Evolutionary conservation across 2,329 filamentous ascomycete genomes (phyloP).

Genomic region (Scedosporium boydii): DNA sequence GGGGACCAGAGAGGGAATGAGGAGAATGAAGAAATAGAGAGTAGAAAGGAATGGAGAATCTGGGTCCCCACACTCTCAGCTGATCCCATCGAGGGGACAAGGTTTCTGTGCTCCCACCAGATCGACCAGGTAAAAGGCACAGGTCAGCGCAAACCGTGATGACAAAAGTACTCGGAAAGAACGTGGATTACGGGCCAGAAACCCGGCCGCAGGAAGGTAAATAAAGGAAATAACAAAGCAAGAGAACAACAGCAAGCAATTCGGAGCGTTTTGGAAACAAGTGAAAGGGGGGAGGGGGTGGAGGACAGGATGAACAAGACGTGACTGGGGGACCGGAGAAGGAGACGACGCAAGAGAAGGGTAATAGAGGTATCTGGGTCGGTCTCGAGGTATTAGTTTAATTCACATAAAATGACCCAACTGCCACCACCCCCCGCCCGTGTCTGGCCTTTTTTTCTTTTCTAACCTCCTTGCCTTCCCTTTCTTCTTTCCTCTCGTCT

Average conservation of each 20-base stretch:
- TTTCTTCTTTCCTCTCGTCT: constrained; percentile 3
- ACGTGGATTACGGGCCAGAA: neutral
- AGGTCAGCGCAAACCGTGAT: neutral
- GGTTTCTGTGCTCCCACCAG: neutral
- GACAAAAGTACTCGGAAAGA: neutral
- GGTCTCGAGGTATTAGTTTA: constrained; percentile 2
- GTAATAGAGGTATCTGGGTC: neutral
- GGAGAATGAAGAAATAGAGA: neutral
- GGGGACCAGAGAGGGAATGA: neutral
- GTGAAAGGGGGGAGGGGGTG: neutral
- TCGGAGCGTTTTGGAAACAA: neutral
- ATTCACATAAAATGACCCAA: constrained; percentile 18
- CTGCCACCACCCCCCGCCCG: constrained; percentile 21
- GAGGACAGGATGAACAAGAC: neutral
- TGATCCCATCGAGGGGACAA: neutral
- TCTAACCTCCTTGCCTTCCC: constrained; percentile 9
- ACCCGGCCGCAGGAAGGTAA: neutral
- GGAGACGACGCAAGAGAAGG: neutral
- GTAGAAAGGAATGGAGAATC: neutral
- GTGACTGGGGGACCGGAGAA: neutral
- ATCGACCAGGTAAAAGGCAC: neutral
- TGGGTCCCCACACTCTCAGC: constrained; percentile 3
- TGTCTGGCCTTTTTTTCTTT: constrained; percentile 14
- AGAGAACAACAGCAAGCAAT: neutral
- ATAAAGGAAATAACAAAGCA: neutral